These are phyloP conservation scores for Baorangia bicolor DNA, from an alignment of 768 basidiomycete genomes.

Conservation along the genomic window DNA sequence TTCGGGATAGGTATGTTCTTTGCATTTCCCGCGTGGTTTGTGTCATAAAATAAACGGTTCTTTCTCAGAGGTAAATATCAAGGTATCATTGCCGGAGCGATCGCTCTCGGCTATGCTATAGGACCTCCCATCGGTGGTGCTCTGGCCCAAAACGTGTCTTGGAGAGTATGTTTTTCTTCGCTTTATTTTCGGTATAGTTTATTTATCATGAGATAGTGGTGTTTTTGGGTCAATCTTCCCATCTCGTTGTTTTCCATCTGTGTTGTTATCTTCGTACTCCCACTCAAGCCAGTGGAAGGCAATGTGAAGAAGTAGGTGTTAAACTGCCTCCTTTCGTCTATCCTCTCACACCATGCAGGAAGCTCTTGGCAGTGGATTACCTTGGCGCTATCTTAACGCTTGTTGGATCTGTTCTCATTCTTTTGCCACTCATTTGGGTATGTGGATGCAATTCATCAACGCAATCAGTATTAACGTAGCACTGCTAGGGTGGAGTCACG, in stretches of 20 bases:
- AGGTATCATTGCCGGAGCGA: conserved; percentile 63
- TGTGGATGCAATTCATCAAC: conserved; percentile 11
- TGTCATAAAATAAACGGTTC: neutral
- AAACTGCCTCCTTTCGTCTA: neutral
- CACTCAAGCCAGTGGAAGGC: conserved; percentile 67
- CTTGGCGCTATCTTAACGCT: conserved; percentile 58
- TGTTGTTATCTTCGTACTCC: conserved; percentile 61
- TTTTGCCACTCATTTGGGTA: conserved; percentile 75
- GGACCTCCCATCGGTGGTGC: conserved; percentile 71
- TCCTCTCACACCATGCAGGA: conserved; percentile 36
- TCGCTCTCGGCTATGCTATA: conserved; percentile 56
- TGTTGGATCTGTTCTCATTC: conserved; percentile 56
- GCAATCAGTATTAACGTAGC: neutral
- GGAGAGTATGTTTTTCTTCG: conserved; percentile 48
- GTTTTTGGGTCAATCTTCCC: conserved; percentile 73
- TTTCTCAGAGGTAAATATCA: conserved; percentile 67
- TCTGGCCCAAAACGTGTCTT: conserved; percentile 58
- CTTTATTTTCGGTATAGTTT: neutral
- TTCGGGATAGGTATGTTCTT: conserved; percentile 55
- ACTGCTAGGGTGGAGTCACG: conserved; percentile 59
- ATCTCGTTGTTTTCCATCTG: conserved; percentile 51
- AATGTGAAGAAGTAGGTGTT: conserved; percentile 45
- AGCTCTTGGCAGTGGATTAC: conserved; percentile 66
- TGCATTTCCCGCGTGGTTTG: neutral
- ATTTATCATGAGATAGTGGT: conserved; percentile 47